Conservation (phyloP, 139 green algal species). For the Trebouxia sp. region DNA sequence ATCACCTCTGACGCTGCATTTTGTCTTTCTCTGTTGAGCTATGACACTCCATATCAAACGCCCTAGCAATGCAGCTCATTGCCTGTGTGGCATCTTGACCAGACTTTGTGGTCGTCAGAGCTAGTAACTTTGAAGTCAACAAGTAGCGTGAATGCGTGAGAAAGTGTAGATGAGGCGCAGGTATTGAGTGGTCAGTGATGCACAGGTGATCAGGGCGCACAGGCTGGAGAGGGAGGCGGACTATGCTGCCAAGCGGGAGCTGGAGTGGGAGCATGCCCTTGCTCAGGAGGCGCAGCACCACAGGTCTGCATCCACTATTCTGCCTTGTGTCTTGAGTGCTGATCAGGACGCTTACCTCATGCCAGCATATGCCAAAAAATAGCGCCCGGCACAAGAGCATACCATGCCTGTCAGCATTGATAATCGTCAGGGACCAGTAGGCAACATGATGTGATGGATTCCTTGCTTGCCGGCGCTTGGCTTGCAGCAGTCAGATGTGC, state of each 20-base stretch:
- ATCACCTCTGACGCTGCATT: not conserved
- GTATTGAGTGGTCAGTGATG: too few species aligned
- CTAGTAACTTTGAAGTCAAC: not conserved
- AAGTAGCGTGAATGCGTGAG: too few species aligned
- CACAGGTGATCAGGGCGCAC: constrained; percentile 67
- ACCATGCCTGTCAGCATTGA: too few species aligned
- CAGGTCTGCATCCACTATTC: constrained; percentile 28
- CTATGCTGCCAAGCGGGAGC: constrained; percentile 62
- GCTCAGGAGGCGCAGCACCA: constrained; percentile 58
- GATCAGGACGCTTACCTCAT: not conserved
- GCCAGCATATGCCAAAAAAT: too few species aligned
- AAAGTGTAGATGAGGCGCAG: too few species aligned
- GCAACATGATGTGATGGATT: too few species aligned
- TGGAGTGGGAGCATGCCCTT: constrained; percentile 59
- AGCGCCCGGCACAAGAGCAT: too few species aligned
- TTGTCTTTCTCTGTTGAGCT: not conserved
- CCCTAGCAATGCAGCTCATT: not conserved
- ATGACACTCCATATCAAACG: not conserved
- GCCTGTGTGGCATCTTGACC: not conserved
- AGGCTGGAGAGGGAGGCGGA: constrained; percentile 62
- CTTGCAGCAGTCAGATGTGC: too few species aligned
- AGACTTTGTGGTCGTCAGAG: not conserved
- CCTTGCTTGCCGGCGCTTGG: too few species aligned
- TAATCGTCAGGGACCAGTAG: too few species aligned
- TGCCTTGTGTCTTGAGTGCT: not conserved